These are phyloP conservation scores for Trichoderma reesei DNA, from an alignment of 495 filamentous ascomycete species.

Conservation along the genomic window DNA sequence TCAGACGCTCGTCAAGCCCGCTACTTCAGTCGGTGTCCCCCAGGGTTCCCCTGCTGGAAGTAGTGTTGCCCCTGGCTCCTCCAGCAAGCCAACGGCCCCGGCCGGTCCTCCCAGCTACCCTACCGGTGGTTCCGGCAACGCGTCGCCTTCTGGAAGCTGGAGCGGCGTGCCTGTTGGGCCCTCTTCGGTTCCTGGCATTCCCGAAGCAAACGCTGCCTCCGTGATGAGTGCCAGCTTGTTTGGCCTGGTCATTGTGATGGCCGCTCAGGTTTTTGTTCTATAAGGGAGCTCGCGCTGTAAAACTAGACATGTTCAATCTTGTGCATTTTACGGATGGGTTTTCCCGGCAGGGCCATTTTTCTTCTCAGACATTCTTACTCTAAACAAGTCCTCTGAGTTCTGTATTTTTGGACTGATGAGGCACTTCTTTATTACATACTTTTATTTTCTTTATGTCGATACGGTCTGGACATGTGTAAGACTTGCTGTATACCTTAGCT, in stretches of 20 bases:
- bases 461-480: slow-evolving; percentile 1
- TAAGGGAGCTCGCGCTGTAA: too few relatives aligned
- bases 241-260: not conserved
- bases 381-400: not conserved
- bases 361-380: not conserved
- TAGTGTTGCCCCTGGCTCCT: not conserved
- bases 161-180: not conserved
- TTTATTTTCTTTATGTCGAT: slow-evolving; percentile 1
- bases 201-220: not conserved
- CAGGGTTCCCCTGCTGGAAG: not conserved
- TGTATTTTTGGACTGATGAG: not conserved
- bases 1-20: not conserved
- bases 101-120: not conserved
- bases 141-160: slow-evolving; percentile 6
- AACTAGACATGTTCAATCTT: not conserved
- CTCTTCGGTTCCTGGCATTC: not conserved
- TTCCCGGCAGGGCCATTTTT: not conserved
- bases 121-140: not conserved
- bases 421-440: not conserved
- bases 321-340: not conserved
- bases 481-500: slow-evolving; percentile 4
- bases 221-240: not conserved
- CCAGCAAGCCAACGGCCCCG: not conserved
- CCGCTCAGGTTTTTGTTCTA: not conserved
- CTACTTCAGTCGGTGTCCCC: not conserved